These are phyloP conservation scores for Calocybe gambosa DNA, from an alignment of 1,284 basidiomycete genomes.

Conservation along the genomic window DNA sequence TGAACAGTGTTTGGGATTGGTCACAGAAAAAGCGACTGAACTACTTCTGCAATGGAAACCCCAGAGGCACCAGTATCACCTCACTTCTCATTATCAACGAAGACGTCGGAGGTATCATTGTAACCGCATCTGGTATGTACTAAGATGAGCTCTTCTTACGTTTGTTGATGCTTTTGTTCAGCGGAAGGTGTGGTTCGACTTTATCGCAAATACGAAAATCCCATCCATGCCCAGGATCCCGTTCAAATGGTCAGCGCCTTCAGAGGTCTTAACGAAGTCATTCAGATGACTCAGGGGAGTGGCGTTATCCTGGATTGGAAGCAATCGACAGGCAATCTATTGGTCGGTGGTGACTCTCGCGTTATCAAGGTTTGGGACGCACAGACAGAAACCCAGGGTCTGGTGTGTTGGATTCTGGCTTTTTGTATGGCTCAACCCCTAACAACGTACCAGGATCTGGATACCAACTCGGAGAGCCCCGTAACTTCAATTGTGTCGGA, in stretches of 20 bases:
- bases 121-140: constrained; percentile 77
- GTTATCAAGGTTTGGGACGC: constrained; percentile 95
- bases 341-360: constrained; percentile 89
- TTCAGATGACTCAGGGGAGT: constrained; percentile 66
- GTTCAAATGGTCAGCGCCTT: constrained; percentile 91
- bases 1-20: constrained; percentile 89
- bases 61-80: constrained; percentile 78
- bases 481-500: constrained; percentile 86
- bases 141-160: not conserved
- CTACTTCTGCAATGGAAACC: constrained; percentile 88
- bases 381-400: constrained; percentile 78
- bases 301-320: constrained; percentile 95
- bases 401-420: constrained; percentile 43
- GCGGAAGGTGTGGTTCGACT: constrained; percentile 91
- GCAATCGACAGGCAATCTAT: constrained; percentile 78
- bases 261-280: constrained; percentile 80
- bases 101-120: constrained; percentile 86
- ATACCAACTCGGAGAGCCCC: constrained; percentile 87
- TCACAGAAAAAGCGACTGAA: constrained; percentile 71
- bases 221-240: constrained; percentile 52
- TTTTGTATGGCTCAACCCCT: constrained; percentile 6
- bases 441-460: constrained; percentile 57
- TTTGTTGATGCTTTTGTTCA: not conserved
- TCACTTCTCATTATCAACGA: constrained; percentile 95
- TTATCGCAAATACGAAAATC: constrained; percentile 84